Evolutionary conservation across 441 rosid genomes (phyloP), one percentile per base, ranked within the genome.

Genomic region (Erodium trifolium): DNA sequence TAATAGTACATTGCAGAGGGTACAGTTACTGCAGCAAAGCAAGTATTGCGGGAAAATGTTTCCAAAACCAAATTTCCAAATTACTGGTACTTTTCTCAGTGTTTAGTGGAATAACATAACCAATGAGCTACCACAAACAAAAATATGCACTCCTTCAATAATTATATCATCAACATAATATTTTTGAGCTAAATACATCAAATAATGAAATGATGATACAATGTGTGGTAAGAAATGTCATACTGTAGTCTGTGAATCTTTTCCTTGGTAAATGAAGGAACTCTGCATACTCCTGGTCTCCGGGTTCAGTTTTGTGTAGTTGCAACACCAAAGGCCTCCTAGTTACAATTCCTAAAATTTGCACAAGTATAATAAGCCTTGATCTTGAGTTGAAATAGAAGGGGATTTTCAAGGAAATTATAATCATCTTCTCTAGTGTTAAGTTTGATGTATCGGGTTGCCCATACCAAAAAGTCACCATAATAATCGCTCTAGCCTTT

Each of bases 261-360:
- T 80, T 88, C 79, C 73, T 90, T n/a, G 98, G 93, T 11, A 86
- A 82, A 76, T 94, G 99, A 77, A 94, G 98, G 84, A 94, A 94
- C 82, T 92, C 99, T 0, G 96, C 96, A 71, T 95, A 90, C 23
- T 95, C 99, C 23, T 87, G 47, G 41, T 77, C 67, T 49, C 93
- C 99, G 23, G 78, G 82, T 27, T 88, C 93, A 1, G 84, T 86
- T 82, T 94, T 89, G 71, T 94, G 99, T 78, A 94, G 98, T 78
- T 94, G 99, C 82, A 92, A 80, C 59, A 92, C 99, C 87, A 92
- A 73, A 23, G 99, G 99, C 79, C 98, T 88, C 77, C 99, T 84
- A 1, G 99, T 90, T 45, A 94, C 98, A 70, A 90, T 94, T 70
- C 99, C 99, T 88, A 78, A 71, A 53, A 17, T 1, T 5, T 17